Percentiles rank a stretch among this genome's conserved stretches.
Evolutionary conservation across 1,284 basidiomycete genomes (phyloP).

Genomic region (Trametes pubescens): DNA sequence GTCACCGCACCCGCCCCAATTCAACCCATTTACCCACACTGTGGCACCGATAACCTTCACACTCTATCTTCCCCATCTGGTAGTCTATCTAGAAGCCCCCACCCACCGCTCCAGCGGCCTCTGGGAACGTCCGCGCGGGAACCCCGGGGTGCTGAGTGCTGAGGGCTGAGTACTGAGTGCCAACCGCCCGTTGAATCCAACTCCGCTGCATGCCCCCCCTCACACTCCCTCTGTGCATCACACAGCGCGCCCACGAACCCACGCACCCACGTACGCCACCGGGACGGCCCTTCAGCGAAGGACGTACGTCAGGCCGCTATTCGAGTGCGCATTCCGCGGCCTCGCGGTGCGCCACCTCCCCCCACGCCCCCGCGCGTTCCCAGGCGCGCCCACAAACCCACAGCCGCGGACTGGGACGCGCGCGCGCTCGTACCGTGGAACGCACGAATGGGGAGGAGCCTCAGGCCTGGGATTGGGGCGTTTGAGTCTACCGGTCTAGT

Average conservation of each 20-base stretch:
- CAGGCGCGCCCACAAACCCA: constrained; percentile 14
- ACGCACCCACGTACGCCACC: constrained; percentile 13
- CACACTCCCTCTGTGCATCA: constrained; percentile 6
- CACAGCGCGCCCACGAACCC: neutral
- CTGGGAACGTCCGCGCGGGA: neutral
- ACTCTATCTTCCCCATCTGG: constrained; percentile 30
- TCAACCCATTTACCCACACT: constrained; percentile 21
- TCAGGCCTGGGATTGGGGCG: neutral
- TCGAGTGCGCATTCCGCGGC: neutral
- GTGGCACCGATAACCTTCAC: constrained; percentile 31
- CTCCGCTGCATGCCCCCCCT: constrained; percentile 12
- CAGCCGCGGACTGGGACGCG: constrained; percentile 1
- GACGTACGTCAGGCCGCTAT: neutral
- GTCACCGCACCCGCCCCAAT: neutral
- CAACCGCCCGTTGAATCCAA: constrained; percentile 2
- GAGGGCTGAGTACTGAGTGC: constrained; percentile 12
- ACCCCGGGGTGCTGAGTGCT: neutral
- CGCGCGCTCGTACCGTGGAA: neutral
- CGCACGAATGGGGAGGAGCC: neutral
- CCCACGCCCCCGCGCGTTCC: constrained; percentile 2
- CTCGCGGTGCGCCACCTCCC: constrained; percentile 6
- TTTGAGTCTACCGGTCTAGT: too few relatives aligned
- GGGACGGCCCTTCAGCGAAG: constrained; percentile 1
- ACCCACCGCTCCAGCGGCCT: neutral
- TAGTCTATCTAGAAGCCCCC: constrained; percentile 30